Evolutionary conservation across 176 grass and related monocot species (phyloP).

Genomic region (Bonia amplexicaulis): DNA sequence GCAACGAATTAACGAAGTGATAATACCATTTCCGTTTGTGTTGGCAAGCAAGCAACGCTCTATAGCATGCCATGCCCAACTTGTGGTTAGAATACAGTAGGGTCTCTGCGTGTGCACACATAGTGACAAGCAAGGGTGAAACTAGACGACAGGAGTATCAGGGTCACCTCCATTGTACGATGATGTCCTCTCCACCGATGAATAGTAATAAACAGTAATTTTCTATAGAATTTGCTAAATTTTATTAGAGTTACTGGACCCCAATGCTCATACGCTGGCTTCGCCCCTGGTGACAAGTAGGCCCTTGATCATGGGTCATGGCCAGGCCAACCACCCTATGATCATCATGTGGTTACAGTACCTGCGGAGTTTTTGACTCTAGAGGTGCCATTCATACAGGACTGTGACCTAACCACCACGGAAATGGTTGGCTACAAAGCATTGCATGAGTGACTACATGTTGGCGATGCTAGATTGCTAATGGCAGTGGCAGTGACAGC

Average conservation of each 20-base stretch:
- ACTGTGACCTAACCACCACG: slow-evolving; percentile 2
- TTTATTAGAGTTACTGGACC: no score
- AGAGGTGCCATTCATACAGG: neutral
- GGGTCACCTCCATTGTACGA: no score
- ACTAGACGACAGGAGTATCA: no score
- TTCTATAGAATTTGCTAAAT: no score
- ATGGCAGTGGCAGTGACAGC: neutral
- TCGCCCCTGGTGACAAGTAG: neutral
- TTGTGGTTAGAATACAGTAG: no score
- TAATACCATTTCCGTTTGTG: neutral
- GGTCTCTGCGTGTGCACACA: no score
- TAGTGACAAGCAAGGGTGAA: neutral
- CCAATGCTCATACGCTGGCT: no score
- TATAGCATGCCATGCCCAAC: neutral
- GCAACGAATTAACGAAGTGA: neutral
- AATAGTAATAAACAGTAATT: no score
- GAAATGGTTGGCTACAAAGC: neutral
- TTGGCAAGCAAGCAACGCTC: neutral
- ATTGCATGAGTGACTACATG: neutral
- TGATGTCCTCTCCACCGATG: no score
- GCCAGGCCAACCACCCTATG: neutral
- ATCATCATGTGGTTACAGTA: no score
- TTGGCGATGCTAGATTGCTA: neutral
- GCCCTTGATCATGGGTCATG: neutral
- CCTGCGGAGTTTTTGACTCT: neutral